A percentile compares a stretch with the other conserved stretches of the same genome.
These are phyloP conservation scores for Marvania coccoides DNA, from an alignment of 139 green algal species.

Conservation along the genomic window DNA sequence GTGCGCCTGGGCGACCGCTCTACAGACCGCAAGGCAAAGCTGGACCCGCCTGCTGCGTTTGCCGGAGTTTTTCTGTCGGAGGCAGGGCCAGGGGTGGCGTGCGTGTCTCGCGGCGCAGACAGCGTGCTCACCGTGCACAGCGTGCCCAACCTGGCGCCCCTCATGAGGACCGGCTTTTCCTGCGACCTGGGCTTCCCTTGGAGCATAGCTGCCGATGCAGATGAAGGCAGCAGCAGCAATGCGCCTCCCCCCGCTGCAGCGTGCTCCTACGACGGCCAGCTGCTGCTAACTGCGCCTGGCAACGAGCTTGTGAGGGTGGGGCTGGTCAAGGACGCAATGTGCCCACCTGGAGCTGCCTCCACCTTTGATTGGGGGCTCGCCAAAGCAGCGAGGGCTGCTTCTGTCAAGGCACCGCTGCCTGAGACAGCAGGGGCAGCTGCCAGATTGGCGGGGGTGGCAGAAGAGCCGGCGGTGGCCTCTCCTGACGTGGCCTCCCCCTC, in stretches of 20 bases:
- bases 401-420: not conserved
- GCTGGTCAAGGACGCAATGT: constrained; percentile 6
- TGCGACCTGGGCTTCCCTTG: constrained; percentile 30
- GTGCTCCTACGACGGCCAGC: constrained; percentile 28
- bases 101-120: not conserved
- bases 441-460: too few species aligned
- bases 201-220: not conserved
- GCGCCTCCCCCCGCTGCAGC: not conserved
- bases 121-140: constrained; percentile 17
- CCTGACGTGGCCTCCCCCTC: not conserved
- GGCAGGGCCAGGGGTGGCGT: constrained; percentile 28
- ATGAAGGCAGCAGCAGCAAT: not conserved
- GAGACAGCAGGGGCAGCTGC: too few species aligned
- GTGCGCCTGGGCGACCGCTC: constrained; percentile 25
- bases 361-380: constrained; percentile 27
- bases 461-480: not conserved
- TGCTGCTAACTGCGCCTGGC: constrained; percentile 4
- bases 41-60: constrained; percentile 23
- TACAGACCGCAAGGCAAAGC: constrained; percentile 25
- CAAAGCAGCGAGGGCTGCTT: constrained; percentile 11
- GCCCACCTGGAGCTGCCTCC: not conserved
- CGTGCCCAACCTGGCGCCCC: constrained; percentile 23
- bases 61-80: constrained; percentile 20
- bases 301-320: constrained; percentile 28
- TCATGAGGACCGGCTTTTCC: not conserved